phyloP scores from a whole-genome alignment of 2,329 filamentous ascomycete species.

The Camillea tinctor region DNA sequence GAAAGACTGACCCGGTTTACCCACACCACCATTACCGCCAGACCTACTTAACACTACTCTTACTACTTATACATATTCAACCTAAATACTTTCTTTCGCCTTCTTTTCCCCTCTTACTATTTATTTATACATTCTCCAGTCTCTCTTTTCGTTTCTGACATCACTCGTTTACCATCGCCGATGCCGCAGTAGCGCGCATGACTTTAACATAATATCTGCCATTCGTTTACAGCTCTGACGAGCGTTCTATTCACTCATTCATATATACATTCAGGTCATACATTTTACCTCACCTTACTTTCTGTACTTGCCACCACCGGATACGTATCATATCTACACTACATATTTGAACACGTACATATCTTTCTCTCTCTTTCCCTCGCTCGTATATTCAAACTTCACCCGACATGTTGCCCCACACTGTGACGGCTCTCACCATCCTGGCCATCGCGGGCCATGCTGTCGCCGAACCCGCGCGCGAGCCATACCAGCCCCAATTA shows the following conservation, averaged over 20 bases:
- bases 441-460: slow-evolving; percentile 25
- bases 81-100: neutral
- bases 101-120: neutral
- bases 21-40: neutral
- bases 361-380: neutral
- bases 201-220: slow-evolving; percentile 8
- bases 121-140: neutral
- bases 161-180: neutral
- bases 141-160: neutral
- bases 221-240: slow-evolving; percentile 14
- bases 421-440: slow-evolving; percentile 21
- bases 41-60: too few relatives aligned
- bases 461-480: slow-evolving; percentile 23
- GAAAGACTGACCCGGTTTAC: neutral
- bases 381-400: neutral
- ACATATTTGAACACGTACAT: neutral
- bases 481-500: slow-evolving; percentile 26
- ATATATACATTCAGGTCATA: slow-evolving; percentile 9
- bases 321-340: neutral
- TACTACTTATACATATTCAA: neutral
- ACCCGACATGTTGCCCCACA: slow-evolving; percentile 24
- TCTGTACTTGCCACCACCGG: slow-evolving; percentile 1
- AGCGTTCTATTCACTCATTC: slow-evolving; percentile 11
- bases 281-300: slow-evolving; percentile 5
- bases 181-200: neutral